Evolutionary conservation across 768 basidiomycete genomes (phyloP), one percentile per base, ranked within the genome.

Genomic region (Termitomyces sp.): DNA sequence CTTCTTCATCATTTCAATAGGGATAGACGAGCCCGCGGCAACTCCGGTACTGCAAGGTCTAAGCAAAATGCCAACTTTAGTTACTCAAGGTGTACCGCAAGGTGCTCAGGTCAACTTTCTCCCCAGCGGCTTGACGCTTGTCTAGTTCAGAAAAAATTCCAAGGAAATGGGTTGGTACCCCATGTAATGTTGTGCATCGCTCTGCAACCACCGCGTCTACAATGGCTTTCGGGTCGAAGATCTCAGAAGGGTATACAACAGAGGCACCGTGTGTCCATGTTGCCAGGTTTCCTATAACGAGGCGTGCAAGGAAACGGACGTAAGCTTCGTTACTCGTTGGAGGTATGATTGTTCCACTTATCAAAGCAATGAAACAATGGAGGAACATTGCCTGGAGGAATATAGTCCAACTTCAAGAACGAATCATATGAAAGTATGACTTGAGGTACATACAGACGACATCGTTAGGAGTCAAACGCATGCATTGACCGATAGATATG

Each of bases 341-440:
- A 35, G 41, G 17, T 37, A 11, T 35, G n/a, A 25, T 61, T 64
- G 57, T 64, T 60, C 30, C 30, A 89, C 89, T 86, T 72, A 89
- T 91, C 91, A 80, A 92, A 92, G 66, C 91, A 93, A 67, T 94
- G 91, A 67, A 92, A 94, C 1, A 92, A 70, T 0, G 91, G 91
- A 2, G 91, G 91, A 1, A 84, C 84, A 59, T 93, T 92, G 76
- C 88, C 89, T 91, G 46, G 19, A 43, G 16, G 30, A 14, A 21
- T 3, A 52, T 19, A 4, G 17, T 11, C 21, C 19, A 35, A 25
- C 17, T 45, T 21, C 16, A 28, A 27, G 11, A 52, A 44, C 5
- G 9, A 16, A 21, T 17, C 10, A 16, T 19, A 30, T 21, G 16
- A 7, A n/a, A 34, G 17, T 23, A 44, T 43, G 16, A 37, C 5